Evolutionary conservation across 306 rosid genomes (phyloP).

Genomic region (Gastrolobium bilobum): DNA sequence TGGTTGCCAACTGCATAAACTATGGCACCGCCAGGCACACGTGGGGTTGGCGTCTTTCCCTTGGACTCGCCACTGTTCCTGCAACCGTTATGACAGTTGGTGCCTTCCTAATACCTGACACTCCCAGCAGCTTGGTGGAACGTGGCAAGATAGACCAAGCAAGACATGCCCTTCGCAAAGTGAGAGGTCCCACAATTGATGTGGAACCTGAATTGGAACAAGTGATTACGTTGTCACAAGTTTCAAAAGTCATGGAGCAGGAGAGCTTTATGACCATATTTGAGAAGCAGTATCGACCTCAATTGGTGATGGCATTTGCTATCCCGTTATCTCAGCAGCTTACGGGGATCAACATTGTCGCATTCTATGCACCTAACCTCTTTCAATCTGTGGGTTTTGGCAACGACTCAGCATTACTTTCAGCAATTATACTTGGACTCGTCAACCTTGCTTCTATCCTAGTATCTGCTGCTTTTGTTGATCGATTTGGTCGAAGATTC

Average conservation of each 20-base stretch:
- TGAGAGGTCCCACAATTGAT: constrained; percentile 50
- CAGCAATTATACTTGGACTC: constrained; percentile 63
- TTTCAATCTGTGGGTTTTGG: constrained; percentile 74
- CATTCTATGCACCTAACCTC: constrained; percentile 73
- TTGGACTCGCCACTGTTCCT: constrained; percentile 65
- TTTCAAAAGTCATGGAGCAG: constrained; percentile 34
- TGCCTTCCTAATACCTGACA: constrained; percentile 60
- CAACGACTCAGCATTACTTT: constrained; percentile 58
- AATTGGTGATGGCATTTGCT: constrained; percentile 62
- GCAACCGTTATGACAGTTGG: constrained; percentile 62
- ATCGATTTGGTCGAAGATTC: constrained; percentile 71
- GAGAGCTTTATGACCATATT: constrained; percentile 61
- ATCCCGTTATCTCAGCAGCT: constrained; percentile 71
- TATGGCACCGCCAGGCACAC: constrained; percentile 52
- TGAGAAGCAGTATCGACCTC: constrained; percentile 67
- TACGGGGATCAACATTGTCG: constrained; percentile 69
- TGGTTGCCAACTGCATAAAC: constrained; percentile 63
- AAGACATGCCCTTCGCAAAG: constrained; percentile 45
- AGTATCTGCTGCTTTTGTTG: constrained; percentile 63
- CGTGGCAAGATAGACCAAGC: constrained; percentile 61
- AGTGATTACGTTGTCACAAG: constrained; percentile 34
- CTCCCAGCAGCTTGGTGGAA: constrained; percentile 67
- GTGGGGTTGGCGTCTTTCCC: constrained; percentile 76
- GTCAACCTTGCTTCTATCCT: constrained; percentile 64
- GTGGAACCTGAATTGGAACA: constrained; percentile 59